Percentiles rank a stretch among this genome's conserved stretches.
Conservation (phyloP, 352 stramenopile genomes). For the Lagenidium giganteum region DNA sequence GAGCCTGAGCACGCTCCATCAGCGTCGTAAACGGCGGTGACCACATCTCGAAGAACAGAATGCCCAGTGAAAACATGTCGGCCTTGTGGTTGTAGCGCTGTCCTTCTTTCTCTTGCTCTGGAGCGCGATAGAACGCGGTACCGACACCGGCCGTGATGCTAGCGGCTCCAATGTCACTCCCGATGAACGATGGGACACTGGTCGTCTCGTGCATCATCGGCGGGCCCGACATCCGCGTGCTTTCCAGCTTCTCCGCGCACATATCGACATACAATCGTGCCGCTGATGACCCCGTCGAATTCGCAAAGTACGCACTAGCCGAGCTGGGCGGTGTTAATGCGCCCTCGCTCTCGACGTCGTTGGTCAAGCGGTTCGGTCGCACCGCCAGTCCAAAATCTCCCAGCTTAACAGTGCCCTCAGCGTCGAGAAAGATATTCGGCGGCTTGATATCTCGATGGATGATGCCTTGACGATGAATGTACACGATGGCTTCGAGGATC, state of each 20-base stretch:
- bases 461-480: slow-evolving; percentile 92
- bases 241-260: slow-evolving; percentile 67
- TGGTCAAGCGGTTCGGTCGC: slow-evolving; percentile 44
- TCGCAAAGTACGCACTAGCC: slow-evolving; percentile 26
- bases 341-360: neutral
- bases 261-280: slow-evolving; percentile 66
- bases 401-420: slow-evolving; percentile 89
- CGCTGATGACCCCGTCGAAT: slow-evolving; percentile 57
- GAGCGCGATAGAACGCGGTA: slow-evolving; percentile 94
- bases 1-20: slow-evolving; percentile 83
- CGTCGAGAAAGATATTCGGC: slow-evolving; percentile 93
- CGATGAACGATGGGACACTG: slow-evolving; percentile 52
- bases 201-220: slow-evolving; percentile 20
- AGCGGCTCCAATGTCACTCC: slow-evolving; percentile 27
- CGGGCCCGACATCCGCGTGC: slow-evolving; percentile 30
- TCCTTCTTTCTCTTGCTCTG: slow-evolving; percentile 89
- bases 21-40: slow-evolving; percentile 87
- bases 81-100: slow-evolving; percentile 88
- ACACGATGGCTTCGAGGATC: slow-evolving; percentile 93
- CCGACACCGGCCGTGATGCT: slow-evolving; percentile 93
- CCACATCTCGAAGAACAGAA: slow-evolving; percentile 97
- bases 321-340: neutral
- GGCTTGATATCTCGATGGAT: slow-evolving; percentile 93
- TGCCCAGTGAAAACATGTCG: slow-evolving; percentile 95
- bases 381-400: slow-evolving; percentile 95